Conservation (phyloP, 2,329 filamentous ascomycete genomes). For the Grosmannia penicillata region DNA sequence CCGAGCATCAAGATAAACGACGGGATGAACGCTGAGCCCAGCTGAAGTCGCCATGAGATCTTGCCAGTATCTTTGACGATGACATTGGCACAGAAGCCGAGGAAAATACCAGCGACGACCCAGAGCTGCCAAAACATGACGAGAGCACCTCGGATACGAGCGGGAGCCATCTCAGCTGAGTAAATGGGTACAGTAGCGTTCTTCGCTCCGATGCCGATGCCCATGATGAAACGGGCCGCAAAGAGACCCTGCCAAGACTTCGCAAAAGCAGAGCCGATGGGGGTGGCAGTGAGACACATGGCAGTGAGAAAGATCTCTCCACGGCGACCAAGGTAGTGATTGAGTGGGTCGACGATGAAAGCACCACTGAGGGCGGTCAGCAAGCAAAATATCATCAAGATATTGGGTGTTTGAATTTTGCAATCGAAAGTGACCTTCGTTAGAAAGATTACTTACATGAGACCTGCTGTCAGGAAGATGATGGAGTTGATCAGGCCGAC, state of each 20-base stretch:
- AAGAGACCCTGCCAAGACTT: constrained; percentile 60
- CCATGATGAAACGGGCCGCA: constrained; percentile 55
- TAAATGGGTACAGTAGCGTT: constrained; percentile 54
- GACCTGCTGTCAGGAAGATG: constrained; percentile 18
- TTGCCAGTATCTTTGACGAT: constrained; percentile 41
- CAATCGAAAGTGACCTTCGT: constrained; percentile 37
- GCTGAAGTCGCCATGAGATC: constrained; percentile 48
- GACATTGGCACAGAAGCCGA: constrained; percentile 34
- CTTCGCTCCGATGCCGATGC: constrained; percentile 65
- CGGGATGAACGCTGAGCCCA: constrained; percentile 48
- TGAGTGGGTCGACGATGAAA: constrained; percentile 29
- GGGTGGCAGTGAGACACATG: constrained; percentile 51
- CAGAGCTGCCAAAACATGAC: constrained; percentile 60
- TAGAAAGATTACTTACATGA: constrained; percentile 15
- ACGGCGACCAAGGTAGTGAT: constrained; percentile 25
- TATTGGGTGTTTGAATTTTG: not conserved
- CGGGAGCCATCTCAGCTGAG: constrained; percentile 58
- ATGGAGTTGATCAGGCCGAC: constrained; percentile 49
- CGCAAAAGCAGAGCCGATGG: constrained; percentile 55
- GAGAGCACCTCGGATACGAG: constrained; percentile 56
- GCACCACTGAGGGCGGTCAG: not conserved
- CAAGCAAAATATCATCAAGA: constrained; percentile 22
- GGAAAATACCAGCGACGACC: constrained; percentile 2
- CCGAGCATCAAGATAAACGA: constrained; percentile 39
- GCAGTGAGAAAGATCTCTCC: constrained; percentile 64